Percentiles rank a stretch among this genome's conserved stretches.
These are phyloP conservation scores for Dryadomyces quercus-mongolicae DNA, from an alignment of 2,329 filamentous ascomycete genomes.

Conservation along the genomic window DNA sequence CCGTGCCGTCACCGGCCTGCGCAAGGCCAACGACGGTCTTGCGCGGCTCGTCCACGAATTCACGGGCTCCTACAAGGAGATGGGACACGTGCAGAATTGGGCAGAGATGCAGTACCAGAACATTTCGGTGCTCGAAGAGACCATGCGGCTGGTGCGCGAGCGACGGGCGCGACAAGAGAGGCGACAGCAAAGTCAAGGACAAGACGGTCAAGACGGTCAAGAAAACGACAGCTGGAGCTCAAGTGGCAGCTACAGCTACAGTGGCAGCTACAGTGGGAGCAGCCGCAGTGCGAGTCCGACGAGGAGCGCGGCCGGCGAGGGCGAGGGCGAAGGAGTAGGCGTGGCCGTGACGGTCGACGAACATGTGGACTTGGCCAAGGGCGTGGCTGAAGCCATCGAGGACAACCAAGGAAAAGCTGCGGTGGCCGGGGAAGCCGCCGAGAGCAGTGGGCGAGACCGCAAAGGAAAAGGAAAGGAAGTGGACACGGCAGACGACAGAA, in stretches of 20 bases:
- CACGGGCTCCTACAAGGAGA: constrained; percentile 57
- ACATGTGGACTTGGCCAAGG: no score
- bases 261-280: constrained; percentile 12
- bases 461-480: constrained; percentile 10
- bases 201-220: background rate
- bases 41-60: constrained; percentile 51
- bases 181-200: background rate
- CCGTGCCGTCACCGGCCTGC: constrained; percentile 46
- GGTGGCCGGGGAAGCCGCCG: no score
- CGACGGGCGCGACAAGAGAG: constrained; percentile 6
- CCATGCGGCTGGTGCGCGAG: constrained; percentile 40
- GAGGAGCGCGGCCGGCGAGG: background rate
- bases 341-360: background rate
- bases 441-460: background rate
- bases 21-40: constrained; percentile 53
- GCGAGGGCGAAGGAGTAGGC: background rate
- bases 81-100: constrained; percentile 79
- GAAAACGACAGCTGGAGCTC: constrained; percentile 12
- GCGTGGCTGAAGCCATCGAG: no score
- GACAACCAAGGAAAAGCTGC: no score
- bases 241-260: constrained; percentile 16
- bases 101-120: constrained; percentile 67
- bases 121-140: constrained; percentile 53
- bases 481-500: no score
- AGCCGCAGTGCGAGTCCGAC: constrained; percentile 15